Evolutionary conservation across 1,139 yeast genomes (phyloP).

Genomic region (Hyphopichia khmerensis): DNA sequence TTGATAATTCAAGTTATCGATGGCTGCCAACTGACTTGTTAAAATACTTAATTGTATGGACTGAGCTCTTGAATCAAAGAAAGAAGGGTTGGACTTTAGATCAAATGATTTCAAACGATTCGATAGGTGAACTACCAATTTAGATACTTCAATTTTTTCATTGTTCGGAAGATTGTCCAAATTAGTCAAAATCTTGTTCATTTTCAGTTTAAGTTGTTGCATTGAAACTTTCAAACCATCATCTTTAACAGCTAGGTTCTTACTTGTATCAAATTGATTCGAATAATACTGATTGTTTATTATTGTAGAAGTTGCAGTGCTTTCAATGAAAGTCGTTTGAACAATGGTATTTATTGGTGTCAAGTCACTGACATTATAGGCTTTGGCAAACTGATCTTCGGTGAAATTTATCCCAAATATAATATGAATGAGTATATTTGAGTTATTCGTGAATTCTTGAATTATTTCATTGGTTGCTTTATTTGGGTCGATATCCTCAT

Average conservation of each 20-base stretch:
- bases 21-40: slow-evolving; percentile 25
- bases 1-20: slow-evolving; percentile 23
- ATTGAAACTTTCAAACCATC: slow-evolving; percentile 2
- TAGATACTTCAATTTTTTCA: slow-evolving; percentile 15
- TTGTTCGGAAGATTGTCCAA: background rate
- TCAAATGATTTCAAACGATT: slow-evolving; percentile 18
- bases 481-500: slow-evolving; percentile 6
- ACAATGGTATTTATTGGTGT: slow-evolving; percentile 10
- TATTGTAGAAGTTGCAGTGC: slow-evolving; percentile 27
- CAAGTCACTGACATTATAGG: slow-evolving; percentile 1
- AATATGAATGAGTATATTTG: background rate
- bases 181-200: background rate
- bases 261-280: background rate
- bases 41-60: slow-evolving; percentile 28
- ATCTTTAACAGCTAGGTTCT: slow-evolving; percentile 1
- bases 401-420: slow-evolving; percentile 1
- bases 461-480: slow-evolving; percentile 9
- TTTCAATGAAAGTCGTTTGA: slow-evolving; percentile 22
- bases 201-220: slow-evolving; percentile 1
- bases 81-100: background rate
- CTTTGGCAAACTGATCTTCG: background rate
- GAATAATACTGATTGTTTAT: slow-evolving; percentile 22
- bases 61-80: slow-evolving; percentile 3
- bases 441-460: slow-evolving; percentile 4
- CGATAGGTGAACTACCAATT: slow-evolving; percentile 24